phyloP scores from a whole-genome alignment of 2,329 filamentous ascomycete species.

The Coccinonectria pachysandricola region DNA sequence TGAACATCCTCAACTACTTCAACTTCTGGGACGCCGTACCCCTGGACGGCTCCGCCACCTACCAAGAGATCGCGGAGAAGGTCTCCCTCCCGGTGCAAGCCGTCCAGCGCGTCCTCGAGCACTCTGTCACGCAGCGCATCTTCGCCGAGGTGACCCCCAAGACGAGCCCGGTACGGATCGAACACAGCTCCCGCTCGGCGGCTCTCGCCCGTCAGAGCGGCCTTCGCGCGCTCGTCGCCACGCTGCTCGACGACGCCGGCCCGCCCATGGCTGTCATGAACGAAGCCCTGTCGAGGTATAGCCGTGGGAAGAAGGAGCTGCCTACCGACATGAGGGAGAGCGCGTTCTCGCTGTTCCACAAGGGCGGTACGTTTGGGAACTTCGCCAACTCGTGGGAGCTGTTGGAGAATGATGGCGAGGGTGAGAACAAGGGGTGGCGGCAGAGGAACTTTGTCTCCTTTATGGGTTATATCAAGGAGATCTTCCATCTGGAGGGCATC shows the following conservation, averaged over 20 bases:
- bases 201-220: slow-evolving; percentile 24
- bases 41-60: slow-evolving; percentile 10
- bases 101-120: slow-evolving; percentile 26
- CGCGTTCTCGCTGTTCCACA: slow-evolving; percentile 27
- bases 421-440: slow-evolving; percentile 9
- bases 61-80: slow-evolving; percentile 16
- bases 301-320: slow-evolving; percentile 20
- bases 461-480: no score
- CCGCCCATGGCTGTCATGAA: slow-evolving; percentile 26
- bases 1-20: slow-evolving; percentile 16
- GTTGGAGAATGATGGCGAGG: slow-evolving; percentile 29
- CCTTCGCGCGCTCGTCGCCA: slow-evolving; percentile 26
- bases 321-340: slow-evolving; percentile 25
- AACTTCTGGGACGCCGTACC: slow-evolving; percentile 15
- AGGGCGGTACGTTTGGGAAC: slow-evolving; percentile 15
- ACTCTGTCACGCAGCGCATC: slow-evolving; percentile 27
- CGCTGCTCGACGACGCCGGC: slow-evolving; percentile 27
- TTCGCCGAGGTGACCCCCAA: slow-evolving; percentile 16
- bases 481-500: no score
- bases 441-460: slow-evolving; percentile 8
- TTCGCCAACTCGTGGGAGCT: slow-evolving; percentile 28
- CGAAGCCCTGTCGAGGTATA: slow-evolving; percentile 23
- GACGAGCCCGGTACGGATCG: slow-evolving; percentile 18
- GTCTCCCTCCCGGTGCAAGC: slow-evolving; percentile 27
- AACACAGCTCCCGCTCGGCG: slow-evolving; percentile 29